These are phyloP conservation scores for Pleodorina starrii DNA, from an alignment of 139 green algal species.

Conservation along the genomic window DNA sequence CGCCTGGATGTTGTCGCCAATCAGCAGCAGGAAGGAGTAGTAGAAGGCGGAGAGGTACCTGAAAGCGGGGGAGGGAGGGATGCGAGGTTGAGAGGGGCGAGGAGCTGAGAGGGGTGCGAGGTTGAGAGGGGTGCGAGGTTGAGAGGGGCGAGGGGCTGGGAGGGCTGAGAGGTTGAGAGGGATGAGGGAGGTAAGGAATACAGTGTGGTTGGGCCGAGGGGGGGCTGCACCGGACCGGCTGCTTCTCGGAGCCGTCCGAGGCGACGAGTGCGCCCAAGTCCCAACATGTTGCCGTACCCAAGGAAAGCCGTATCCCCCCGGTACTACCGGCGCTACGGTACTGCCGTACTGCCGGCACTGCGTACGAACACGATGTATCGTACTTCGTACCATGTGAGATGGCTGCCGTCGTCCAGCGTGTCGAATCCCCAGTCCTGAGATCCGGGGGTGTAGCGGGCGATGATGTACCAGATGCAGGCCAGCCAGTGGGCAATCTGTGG, in stretches of 20 bases:
- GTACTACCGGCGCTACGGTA: too few species aligned
- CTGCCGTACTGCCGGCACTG: too few species aligned
- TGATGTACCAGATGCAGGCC: conserved; percentile 40
- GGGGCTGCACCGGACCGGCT: too few species aligned
- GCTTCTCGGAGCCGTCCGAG: too few species aligned
- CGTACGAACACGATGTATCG: too few species aligned
- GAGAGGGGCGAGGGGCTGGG: neutral
- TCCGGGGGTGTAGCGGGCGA: neutral
- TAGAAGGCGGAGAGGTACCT: conserved; percentile 42
- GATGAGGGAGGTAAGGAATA: too few species aligned
- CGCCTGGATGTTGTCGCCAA: conserved; percentile 42
- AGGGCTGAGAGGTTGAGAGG: too few species aligned
- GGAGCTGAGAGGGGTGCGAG: neutral
- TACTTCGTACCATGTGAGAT: conserved; percentile 10
- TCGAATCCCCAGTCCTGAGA: conserved; percentile 17
- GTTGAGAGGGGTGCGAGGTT: too few species aligned
- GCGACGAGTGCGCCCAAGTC: too few species aligned
- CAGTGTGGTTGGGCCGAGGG: too few species aligned
- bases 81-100: neutral
- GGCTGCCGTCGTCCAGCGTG: neutral
- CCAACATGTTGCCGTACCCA: too few species aligned
- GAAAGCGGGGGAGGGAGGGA: neutral
- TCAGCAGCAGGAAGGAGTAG: conserved; percentile 30
- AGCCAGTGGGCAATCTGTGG: conserved; percentile 43
- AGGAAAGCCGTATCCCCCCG: too few species aligned